A percentile compares a stretch with the other conserved stretches of the same genome.
These are phyloP conservation scores for Leishmania guyanensis DNA, from an alignment of 208 protist genomes.

Conservation along the genomic window DNA sequence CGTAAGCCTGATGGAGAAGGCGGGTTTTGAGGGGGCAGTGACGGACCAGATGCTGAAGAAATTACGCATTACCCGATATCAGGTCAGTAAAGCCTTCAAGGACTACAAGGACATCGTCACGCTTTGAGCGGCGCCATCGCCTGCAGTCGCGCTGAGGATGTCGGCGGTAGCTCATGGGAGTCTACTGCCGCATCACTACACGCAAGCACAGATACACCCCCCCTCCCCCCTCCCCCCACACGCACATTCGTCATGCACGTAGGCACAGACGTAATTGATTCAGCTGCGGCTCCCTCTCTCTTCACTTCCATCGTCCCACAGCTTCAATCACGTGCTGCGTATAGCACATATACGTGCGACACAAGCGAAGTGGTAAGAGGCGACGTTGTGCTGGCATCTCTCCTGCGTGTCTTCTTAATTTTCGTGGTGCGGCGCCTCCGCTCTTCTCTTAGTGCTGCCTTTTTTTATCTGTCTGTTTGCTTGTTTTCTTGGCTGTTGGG, in stretches of 20 bases:
- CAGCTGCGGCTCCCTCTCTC: background rate
- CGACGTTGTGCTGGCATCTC: background rate
- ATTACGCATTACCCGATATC: slow-evolving; percentile 71
- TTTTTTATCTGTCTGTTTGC: background rate
- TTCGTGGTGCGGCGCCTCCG: background rate
- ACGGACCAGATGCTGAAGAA: slow-evolving; percentile 52
- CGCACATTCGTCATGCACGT: background rate
- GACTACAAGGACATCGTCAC: slow-evolving; percentile 39
- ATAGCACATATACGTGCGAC: background rate
- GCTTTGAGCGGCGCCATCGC: background rate
- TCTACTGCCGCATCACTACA: background rate
- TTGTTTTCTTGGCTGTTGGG: background rate
- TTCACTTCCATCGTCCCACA: background rate
- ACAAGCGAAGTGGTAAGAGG: background rate
- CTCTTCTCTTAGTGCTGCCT: background rate
- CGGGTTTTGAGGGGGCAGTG: slow-evolving; percentile 61
- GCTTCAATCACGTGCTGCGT: background rate
- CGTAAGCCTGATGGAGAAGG: slow-evolving; percentile 68
- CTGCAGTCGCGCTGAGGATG: background rate
- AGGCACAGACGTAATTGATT: background rate
- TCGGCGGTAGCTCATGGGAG: background rate
- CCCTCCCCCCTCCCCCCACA: background rate
- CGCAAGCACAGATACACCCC: background rate
- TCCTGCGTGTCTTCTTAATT: background rate
- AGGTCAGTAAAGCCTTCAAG: slow-evolving; percentile 55